These are phyloP conservation scores for Trametes maxima DNA, from an alignment of 768 basidiomycete species.

Conservation along the genomic window DNA sequence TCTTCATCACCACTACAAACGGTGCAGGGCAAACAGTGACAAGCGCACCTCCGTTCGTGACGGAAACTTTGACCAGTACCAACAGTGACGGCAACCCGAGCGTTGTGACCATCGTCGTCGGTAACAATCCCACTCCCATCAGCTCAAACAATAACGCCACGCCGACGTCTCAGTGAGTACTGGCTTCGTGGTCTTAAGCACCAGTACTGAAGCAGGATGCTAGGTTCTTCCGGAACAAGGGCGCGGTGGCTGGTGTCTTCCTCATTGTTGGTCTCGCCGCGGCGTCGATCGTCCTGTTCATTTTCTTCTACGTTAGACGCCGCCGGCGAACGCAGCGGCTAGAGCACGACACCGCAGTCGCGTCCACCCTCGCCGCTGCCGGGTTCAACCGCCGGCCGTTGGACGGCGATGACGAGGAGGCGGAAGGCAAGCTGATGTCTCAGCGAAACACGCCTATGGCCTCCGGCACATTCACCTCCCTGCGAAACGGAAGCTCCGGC, in stretches of 20 bases:
- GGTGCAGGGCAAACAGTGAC: constrained; percentile 49
- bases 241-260: constrained; percentile 91
- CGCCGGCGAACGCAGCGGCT: constrained; percentile 59
- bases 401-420: constrained; percentile 63
- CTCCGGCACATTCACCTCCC: constrained; percentile 25
- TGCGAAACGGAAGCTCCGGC: constrained; percentile 19
- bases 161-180: constrained; percentile 53
- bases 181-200: constrained; percentile 8
- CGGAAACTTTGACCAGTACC: constrained; percentile 57
- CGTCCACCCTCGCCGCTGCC: constrained; percentile 71
- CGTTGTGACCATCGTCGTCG: constrained; percentile 62
- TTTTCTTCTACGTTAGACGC: constrained; percentile 70
- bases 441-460: constrained; percentile 23
- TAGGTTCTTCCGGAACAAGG: constrained; percentile 87
- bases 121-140: constrained; percentile 68
- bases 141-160: constrained; percentile 41
- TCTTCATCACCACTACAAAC: constrained; percentile 65
- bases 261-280: constrained; percentile 84
- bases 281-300: constrained; percentile 66
- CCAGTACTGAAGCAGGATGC: neutral
- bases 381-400: constrained; percentile 69
- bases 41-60: constrained; percentile 59
- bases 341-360: constrained; percentile 73
- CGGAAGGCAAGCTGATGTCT: constrained; percentile 21
- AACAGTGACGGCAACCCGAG: constrained; percentile 51